Evolutionary conservation across 73 alveolate species (phyloP).

Genomic region (Tetrahymena thermophila): DNA sequence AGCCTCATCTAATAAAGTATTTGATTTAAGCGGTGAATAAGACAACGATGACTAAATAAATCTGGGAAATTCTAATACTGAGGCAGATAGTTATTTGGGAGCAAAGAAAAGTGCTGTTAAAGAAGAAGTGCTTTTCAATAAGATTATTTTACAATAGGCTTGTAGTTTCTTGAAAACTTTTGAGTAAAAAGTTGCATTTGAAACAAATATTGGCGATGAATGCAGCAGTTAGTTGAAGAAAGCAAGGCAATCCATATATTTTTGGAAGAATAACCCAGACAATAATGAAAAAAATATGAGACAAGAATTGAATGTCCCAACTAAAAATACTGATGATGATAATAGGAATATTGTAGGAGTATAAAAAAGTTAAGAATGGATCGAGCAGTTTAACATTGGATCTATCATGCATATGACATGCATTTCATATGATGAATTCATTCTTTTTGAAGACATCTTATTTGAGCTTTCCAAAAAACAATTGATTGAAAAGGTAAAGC

Average conservation of each 20-base stretch:
- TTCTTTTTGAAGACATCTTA: constrained; percentile 17
- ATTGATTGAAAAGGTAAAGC: constrained; percentile 9
- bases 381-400: constrained; percentile 28
- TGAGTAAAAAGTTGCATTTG: not conserved
- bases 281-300: constrained; percentile 41
- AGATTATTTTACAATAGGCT: constrained; percentile 9
- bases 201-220: not conserved
- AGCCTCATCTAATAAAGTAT: not conserved
- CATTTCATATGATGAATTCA: constrained; percentile 5
- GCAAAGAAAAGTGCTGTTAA: not conserved
- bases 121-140: constrained; percentile 35
- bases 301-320: constrained; percentile 17
- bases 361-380: constrained; percentile 38
- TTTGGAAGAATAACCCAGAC: constrained; percentile 47
- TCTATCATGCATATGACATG: constrained; percentile 41
- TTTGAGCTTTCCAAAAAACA: constrained; percentile 27
- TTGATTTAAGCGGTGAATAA: not conserved
- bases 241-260: constrained; percentile 29
- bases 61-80: not conserved
- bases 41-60: not conserved
- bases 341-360: constrained; percentile 34
- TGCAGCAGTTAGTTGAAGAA: constrained; percentile 15
- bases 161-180: constrained; percentile 2
- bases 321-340: constrained; percentile 25
- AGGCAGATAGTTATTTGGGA: not conserved